Conservation (phyloP, 306 rosid genomes). For the Pyrus pyrifolia region DNA sequence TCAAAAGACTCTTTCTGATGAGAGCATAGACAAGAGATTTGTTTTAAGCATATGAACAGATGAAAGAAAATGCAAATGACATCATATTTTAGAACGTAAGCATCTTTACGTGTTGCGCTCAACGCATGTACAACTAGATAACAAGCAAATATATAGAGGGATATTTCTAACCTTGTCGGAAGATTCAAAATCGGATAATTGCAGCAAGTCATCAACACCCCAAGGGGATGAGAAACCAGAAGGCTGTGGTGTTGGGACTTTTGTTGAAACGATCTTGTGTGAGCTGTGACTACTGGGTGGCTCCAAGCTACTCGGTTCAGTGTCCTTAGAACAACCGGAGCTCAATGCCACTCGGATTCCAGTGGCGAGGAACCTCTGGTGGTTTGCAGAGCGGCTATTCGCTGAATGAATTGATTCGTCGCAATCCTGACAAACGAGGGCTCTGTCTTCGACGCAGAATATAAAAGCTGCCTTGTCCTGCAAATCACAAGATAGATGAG, state of each 20-base stretch:
- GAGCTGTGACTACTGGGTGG: conserved; percentile 49
- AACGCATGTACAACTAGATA: background rate
- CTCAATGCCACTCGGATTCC: conserved; percentile 76
- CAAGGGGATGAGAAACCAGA: conserved; percentile 57
- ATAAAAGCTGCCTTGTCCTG: conserved; percentile 96
- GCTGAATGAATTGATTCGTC: conserved; percentile 78
- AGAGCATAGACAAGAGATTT: background rate
- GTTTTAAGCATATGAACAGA: background rate
- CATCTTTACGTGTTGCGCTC: background rate
- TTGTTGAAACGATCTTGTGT: conserved; percentile 31
- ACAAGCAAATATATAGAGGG: background rate
- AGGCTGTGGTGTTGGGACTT: conserved; percentile 45
- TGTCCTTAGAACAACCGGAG: conserved; percentile 51
- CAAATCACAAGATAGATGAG: conserved; percentile 6
- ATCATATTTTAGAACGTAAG: background rate
- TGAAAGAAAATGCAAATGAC: background rate
- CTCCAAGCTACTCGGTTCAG: conserved; percentile 43
- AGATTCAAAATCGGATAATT: conserved; percentile 56
- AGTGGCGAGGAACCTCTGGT: conserved; percentile 93
- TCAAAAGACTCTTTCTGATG: conserved; percentile 68
- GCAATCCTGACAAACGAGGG: conserved; percentile 91
- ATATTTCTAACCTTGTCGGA: conserved; percentile 52
- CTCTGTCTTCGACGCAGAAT: conserved; percentile 96
- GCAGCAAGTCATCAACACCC: conserved; percentile 83
- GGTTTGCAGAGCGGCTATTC: conserved; percentile 74